Base-by-base conservation (phyloP, 805 yeast species). In the Kodamaea leandrae region DNA sequence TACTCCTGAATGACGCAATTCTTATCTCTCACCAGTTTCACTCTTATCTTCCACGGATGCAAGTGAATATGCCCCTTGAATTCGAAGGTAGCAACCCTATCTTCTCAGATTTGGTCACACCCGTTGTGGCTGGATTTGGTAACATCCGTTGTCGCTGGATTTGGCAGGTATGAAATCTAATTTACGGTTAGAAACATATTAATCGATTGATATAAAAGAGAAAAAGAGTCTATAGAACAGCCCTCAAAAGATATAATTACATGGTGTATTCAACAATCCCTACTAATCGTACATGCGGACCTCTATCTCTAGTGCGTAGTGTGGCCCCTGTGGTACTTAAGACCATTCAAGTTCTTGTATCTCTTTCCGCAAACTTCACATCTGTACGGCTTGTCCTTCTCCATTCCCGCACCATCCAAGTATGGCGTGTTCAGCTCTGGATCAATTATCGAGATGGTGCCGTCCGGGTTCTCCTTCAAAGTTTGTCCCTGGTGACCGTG, bases 341-440 rank as follows among this genome's bases (percentile, higher is more conserved):
- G 74, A 19, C 99, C 99, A 62, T 93, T 93, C 56, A 93, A 71
- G 58, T 93, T 93, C 74, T 93, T 93, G 70, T 93, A 93, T 43
- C 99, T 72, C 66, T 91, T 93, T 44, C 98, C 98, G 68, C 99
- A 93, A 32, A 91, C 96, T 67, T 93, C 98, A 66, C 99, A 93
- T 58, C 97, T 77, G 63, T 91, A 93, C 27, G 99, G 99, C 69
- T 93, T 93, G 70, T 93, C 99, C 71, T 88, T 90, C 63, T 93
- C 99, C 78, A 88, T 77, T 16, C 90, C 96, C 65, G 88, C 83
- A 4, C 96, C 96, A 61, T 91, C 96, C 29, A 91, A 86, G 59
- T 86, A 87, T 7, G 96, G 96, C 43, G 89, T 78, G 56, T 87
- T 88, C 27, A 82, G 75, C 56, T 82, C 87, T 9, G 99, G 99